phyloP scores from a whole-genome alignment of 2,329 filamentous ascomycete genomes.

The Pseudonectria buxi region DNA sequence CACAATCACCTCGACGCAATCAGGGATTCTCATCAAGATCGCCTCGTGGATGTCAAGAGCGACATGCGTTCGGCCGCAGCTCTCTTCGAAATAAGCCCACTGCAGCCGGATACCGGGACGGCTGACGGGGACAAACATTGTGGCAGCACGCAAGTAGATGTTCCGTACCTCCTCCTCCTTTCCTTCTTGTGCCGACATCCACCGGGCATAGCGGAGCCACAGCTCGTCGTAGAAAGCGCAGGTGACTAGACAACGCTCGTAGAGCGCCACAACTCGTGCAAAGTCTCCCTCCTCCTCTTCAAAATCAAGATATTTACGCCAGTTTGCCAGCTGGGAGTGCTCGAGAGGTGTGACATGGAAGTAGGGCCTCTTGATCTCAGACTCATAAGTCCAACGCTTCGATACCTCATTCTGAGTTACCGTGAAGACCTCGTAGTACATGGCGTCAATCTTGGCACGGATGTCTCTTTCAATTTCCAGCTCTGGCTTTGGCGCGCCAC shows the following conservation, averaged over 20 bases:
- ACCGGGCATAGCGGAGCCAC: conserved; percentile 93
- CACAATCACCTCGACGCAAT: conserved; percentile 79
- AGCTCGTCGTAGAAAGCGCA: conserved; percentile 96
- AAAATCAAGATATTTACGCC: conserved; percentile 94
- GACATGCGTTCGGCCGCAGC: conserved; percentile 65
- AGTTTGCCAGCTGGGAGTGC: conserved; percentile 75
- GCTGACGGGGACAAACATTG: conserved; percentile 79
- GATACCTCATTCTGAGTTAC: conserved; percentile 80
- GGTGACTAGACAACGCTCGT: conserved; percentile 88
- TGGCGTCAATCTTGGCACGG: conserved; percentile 68
- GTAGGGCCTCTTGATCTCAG: conserved; percentile 90
- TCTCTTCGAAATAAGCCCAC: conserved; percentile 93
- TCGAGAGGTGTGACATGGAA: conserved; percentile 95
- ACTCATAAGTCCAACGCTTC: conserved; percentile 91
- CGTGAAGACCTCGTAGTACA: conserved; percentile 75
- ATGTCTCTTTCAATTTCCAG: conserved; percentile 79
- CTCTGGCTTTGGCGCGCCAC: conserved; percentile 53
- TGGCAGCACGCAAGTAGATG: conserved; percentile 83
- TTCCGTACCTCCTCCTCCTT: conserved; percentile 88
- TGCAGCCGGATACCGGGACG: conserved; percentile 77
- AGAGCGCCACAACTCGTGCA: conserved; percentile 69
- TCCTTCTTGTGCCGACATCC: conserved; percentile 75
- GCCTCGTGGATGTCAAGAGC: conserved; percentile 80
- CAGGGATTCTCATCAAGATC: conserved; percentile 68
- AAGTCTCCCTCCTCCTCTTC: conserved; percentile 82